Base-by-base conservation (phyloP, 495 filamentous ascomycete species). In the Aeminium ludgeri region DNA sequence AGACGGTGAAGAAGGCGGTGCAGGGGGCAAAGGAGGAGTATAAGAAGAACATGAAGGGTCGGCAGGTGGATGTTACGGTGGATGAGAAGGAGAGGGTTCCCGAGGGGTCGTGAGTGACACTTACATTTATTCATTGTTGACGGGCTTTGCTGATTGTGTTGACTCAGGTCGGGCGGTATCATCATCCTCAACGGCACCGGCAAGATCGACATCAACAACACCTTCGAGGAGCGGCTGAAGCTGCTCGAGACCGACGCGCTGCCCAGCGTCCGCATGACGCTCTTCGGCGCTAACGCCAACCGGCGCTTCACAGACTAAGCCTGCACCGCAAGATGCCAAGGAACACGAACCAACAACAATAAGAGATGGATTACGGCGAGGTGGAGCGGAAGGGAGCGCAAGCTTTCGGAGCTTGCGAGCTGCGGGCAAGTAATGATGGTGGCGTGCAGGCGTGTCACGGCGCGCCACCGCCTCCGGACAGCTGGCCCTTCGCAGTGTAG, bases 191-290 rank as follows among this genome's bases (percentile, higher is more conserved):
- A 86, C 19, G 74, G 78, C 35, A 68, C 74, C 44, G 91, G 91
- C 55, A 94, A 86, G 69, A 96, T 99, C 59, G 84, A 92, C 49
- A 92, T 99, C 58, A 85, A 94, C 73, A 95, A 99, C 64, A 96
- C 89, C 19, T 77, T 96, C 36, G 91, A 96, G 51, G 81, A 93
- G 56, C 75, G 91, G 40, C 65, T 99, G 60, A 76, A 74, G 45
- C 64, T 96, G 41, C 72, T 95, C 30, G 76, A 87, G 58, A 74
- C 74, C 40, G 82, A 81, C 50, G 82, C 81, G 20, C 69, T 96
- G 30, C 91, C 91, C 10, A 76, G 75, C 25, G 76, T 99, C 48
- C 72, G 91, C 46, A 70, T 79, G 57, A 78, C 72, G 2, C 64
- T 99, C 30, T 96, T 96, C 54, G 91, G 91, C 31, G 72, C 80